These are phyloP conservation scores for Auxenochlorella protothecoides DNA, from an alignment of 139 green algal genomes.

Conservation along the genomic window DNA sequence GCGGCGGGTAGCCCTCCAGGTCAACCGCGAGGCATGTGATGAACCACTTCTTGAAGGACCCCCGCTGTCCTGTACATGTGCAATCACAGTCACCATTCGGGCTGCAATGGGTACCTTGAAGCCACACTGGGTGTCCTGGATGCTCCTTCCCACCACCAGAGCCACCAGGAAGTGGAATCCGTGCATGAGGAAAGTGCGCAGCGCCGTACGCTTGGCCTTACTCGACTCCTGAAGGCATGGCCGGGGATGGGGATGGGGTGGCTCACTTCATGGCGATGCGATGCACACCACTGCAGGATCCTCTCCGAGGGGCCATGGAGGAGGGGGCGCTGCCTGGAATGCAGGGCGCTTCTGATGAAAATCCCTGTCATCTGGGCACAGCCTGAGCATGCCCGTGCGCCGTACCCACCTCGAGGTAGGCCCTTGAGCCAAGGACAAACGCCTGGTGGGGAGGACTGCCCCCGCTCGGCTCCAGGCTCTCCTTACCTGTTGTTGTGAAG, in stretches of 20 bases:
- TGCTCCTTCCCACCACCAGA: conserved; percentile 54
- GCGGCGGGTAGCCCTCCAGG: too few species aligned
- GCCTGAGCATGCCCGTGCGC: too few species aligned
- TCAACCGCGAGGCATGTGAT: too few species aligned
- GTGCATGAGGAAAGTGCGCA: conserved; percentile 80
- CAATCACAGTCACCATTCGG: not conserved
- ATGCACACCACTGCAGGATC: not conserved
- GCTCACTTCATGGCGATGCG: too few species aligned
- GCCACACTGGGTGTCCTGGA: conserved; percentile 88
- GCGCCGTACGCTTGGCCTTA: conserved; percentile 38
- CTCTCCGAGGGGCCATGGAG: not conserved
- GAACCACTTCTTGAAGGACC: too few species aligned
- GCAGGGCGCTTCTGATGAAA: too few species aligned
- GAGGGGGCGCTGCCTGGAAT: not conserved
- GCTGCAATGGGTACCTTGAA: conserved; percentile 69
- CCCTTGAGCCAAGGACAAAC: conserved; percentile 45
- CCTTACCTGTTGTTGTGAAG: too few species aligned
- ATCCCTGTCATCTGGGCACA: too few species aligned
- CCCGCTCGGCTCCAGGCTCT: too few species aligned
- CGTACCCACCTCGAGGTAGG: conserved; percentile 49
- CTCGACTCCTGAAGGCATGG: conserved; percentile 25
- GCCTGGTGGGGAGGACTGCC: not conserved
- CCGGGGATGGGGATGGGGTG: too few species aligned
- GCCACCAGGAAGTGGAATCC: conserved; percentile 82
- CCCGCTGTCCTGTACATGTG: too few species aligned